Conservation (phyloP, 768 basidiomycete species). For the Sarcodon sp. region DNA sequence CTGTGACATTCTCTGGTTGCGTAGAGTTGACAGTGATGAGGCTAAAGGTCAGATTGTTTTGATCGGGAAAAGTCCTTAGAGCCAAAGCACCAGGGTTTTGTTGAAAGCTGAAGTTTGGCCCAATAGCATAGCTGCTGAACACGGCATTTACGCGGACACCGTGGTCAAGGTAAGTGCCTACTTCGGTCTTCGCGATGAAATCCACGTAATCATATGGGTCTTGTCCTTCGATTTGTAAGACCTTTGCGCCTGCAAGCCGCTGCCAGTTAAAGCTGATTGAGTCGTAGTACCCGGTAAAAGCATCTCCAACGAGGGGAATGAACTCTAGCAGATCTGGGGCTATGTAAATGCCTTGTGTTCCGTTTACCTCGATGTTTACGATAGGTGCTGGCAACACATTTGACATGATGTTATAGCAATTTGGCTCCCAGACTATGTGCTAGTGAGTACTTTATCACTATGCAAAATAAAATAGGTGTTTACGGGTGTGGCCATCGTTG, state of each 20-base stretch:
- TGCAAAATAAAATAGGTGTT: constrained; percentile 5
- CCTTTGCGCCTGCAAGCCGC: constrained; percentile 45
- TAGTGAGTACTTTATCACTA: not conserved
- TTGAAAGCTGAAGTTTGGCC: constrained; percentile 28
- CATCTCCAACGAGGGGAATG: constrained; percentile 28
- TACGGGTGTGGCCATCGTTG: constrained; percentile 58
- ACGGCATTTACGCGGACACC: constrained; percentile 51
- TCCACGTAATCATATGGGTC: constrained; percentile 44
- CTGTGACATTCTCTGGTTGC: constrained; percentile 29
- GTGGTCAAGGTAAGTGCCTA: constrained; percentile 44
- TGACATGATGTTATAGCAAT: constrained; percentile 31
- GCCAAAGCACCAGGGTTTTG: constrained; percentile 46
- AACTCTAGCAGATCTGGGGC: constrained; percentile 42
- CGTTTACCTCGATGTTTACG: constrained; percentile 35
- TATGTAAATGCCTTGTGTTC: constrained; percentile 30
- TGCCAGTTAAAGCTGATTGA: constrained; percentile 40
- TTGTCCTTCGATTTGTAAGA: constrained; percentile 40
- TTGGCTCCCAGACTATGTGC: constrained; percentile 37
- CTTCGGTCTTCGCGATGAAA: constrained; percentile 40
- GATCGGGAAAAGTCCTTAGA: constrained; percentile 35
- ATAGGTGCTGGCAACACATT: constrained; percentile 46
- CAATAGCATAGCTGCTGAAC: constrained; percentile 38
- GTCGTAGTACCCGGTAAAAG: constrained; percentile 33
- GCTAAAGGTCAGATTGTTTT: constrained; percentile 32
- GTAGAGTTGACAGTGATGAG: constrained; percentile 34